Conservation (phyloP, 495 filamentous ascomycete species). For the Neurospora africana region DNA sequence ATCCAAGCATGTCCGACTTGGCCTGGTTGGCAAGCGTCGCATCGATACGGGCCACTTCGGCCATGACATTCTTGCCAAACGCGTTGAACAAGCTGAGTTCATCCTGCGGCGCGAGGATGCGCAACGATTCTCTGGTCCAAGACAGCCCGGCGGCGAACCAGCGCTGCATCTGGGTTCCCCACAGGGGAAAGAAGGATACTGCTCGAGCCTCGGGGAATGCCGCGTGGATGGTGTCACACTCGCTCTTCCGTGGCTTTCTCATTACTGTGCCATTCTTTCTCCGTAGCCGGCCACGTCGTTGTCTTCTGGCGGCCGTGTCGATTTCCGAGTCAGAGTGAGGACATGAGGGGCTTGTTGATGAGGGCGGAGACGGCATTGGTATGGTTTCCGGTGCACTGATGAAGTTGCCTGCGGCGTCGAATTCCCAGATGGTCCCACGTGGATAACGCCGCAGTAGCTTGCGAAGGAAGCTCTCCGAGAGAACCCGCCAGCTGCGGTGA, state of each 20-base stretch:
- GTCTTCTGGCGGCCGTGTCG: background rate
- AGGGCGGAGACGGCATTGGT: background rate
- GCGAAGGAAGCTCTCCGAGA: slow-evolving; percentile 33
- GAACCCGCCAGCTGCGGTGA: background rate
- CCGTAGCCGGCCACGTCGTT: background rate
- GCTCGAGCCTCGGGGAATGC: slow-evolving; percentile 43
- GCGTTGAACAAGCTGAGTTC: slow-evolving; percentile 36
- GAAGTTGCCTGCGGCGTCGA: slow-evolving; percentile 34
- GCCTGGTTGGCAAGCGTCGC: slow-evolving; percentile 32
- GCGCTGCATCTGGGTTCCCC: slow-evolving; percentile 56
- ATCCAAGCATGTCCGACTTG: slow-evolving; percentile 63
- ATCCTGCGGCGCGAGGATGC: slow-evolving; percentile 33
- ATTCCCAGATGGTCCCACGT: slow-evolving; percentile 48
- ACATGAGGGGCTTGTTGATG: background rate
- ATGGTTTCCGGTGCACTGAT: background rate
- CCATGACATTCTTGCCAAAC: slow-evolving; percentile 52
- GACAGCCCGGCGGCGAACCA: slow-evolving; percentile 62
- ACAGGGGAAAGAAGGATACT: slow-evolving; percentile 52
- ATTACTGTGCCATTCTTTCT: background rate
- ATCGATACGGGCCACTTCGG: slow-evolving; percentile 45
- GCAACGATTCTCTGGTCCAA: slow-evolving; percentile 42
- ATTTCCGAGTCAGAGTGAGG: background rate
- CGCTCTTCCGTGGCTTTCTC: background rate
- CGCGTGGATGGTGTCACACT: slow-evolving; percentile 10
- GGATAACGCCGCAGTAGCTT: slow-evolving; percentile 48